Percentiles rank a stretch among this genome's conserved stretches.
Conservation (phyloP, 805 yeast species). For the Yamadazyma endophytica region DNA sequence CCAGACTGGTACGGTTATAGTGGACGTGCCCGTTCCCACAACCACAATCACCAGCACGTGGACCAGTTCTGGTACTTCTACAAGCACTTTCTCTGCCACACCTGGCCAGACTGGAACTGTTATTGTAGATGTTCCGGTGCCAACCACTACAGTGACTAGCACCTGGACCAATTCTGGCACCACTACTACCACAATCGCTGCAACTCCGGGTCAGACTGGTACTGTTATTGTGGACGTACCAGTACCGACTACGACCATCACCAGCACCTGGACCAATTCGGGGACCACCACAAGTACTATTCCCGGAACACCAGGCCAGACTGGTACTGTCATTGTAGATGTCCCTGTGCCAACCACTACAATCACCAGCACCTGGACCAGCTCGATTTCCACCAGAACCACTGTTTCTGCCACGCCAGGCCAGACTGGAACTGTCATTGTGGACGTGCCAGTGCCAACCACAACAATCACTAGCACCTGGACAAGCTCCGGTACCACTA, state of each 20-base stretch:
- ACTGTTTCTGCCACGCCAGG: slow-evolving; percentile 17
- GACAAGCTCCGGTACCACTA: slow-evolving; percentile 8
- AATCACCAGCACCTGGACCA: slow-evolving; percentile 18
- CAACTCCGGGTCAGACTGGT: slow-evolving; percentile 9
- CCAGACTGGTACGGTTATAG: slow-evolving; percentile 19
- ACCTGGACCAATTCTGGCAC: slow-evolving; percentile 10
- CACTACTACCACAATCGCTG: slow-evolving; percentile 5
- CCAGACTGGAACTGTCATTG: slow-evolving; percentile 19
- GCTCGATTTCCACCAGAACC: slow-evolving; percentile 14
- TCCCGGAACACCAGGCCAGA: slow-evolving; percentile 11
- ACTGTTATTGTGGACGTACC: slow-evolving; percentile 13
- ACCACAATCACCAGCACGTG: slow-evolving; percentile 9
- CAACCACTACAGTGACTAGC: slow-evolving; percentile 8
- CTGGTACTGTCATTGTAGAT: slow-evolving; percentile 17
- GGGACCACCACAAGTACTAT: slow-evolving; percentile 4
- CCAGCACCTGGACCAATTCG: slow-evolving; percentile 7
- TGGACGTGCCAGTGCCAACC: slow-evolving; percentile 14
- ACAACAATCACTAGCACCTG: slow-evolving; percentile 9
- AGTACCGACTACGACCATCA: slow-evolving; percentile 13
- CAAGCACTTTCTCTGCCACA: slow-evolving; percentile 10
- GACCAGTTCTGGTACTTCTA: slow-evolving; percentile 10
- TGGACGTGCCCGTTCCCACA: slow-evolving; percentile 17
- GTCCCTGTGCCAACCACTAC: slow-evolving; percentile 14
- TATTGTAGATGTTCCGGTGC: slow-evolving; percentile 15
- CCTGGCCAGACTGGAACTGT: slow-evolving; percentile 19